These are phyloP conservation scores for Linanthus parryae DNA, from an alignment of 148 eudicot species.

Conservation along the genomic window DNA sequence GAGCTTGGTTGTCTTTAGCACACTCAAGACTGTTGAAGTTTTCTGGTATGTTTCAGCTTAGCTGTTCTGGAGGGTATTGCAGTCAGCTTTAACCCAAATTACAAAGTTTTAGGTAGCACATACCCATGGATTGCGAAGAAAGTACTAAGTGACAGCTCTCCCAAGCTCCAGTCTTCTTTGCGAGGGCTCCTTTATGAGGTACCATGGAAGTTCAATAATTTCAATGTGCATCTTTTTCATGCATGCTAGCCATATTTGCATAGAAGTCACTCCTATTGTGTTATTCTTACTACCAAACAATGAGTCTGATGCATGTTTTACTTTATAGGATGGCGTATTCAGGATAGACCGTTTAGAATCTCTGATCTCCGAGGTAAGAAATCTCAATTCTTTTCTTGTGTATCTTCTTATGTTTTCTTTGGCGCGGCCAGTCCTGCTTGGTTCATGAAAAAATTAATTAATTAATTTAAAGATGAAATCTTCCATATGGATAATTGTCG, in stretches of 20 bases:
- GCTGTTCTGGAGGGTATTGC: constrained; percentile 99
- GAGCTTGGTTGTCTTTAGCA: too few relatives aligned
- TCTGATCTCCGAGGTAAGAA: constrained; percentile 68
- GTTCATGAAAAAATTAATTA: too few relatives aligned
- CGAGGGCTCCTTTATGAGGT: constrained; percentile 83
- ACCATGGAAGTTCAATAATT: too few relatives aligned
- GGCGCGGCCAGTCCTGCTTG: too few relatives aligned
- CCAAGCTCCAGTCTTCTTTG: constrained; percentile 67
- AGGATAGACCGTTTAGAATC: constrained; percentile 87
- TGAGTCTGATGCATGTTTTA: constrained; percentile 8
- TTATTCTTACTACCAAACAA: neutral
- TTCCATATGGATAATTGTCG: neutral
- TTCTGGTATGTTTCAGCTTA: constrained; percentile 42
- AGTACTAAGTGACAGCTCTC: constrained; percentile 76
- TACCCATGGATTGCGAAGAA: constrained; percentile 96
- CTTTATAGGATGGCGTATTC: constrained; percentile 72
- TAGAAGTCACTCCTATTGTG: too few relatives aligned
- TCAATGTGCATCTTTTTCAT: too few relatives aligned
- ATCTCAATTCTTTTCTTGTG: constrained; percentile 10
- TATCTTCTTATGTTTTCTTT: neutral
- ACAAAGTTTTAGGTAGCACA: constrained; percentile 94
- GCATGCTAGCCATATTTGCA: too few relatives aligned
- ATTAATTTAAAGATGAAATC: neutral
- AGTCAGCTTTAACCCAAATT: constrained; percentile 60
- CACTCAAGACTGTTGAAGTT: too few relatives aligned